Percentiles rank a stretch among this genome's conserved stretches.
phyloP scores from a whole-genome alignment of 2,329 filamentous ascomycete species.

The Lecanicillium sp. region DNA sequence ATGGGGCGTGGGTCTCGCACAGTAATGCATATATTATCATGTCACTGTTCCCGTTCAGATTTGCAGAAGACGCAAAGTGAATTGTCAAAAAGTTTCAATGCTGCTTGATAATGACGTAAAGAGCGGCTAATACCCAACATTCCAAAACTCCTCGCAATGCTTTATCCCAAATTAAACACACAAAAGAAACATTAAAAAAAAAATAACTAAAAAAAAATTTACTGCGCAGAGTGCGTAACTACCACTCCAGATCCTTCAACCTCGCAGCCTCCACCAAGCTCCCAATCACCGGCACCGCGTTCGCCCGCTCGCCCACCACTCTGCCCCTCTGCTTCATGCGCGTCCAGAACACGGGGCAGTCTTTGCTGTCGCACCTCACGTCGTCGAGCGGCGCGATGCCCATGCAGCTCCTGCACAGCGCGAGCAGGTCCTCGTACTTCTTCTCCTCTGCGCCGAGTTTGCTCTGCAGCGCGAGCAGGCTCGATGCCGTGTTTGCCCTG shows the following conservation, averaged over 20 bases:
- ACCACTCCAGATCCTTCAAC: slow-evolving; percentile 30
- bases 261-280: slow-evolving; percentile 25
- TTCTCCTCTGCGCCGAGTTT: slow-evolving; percentile 59
- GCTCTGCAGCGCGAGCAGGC: slow-evolving; percentile 58
- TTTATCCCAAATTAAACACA: no score
- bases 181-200: not conserved
- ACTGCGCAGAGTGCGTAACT: slow-evolving; percentile 14
- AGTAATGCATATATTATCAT: no score
- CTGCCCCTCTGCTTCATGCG: slow-evolving; percentile 56
- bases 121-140: no score
- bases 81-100: no score
- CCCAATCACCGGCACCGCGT: slow-evolving; percentile 27
- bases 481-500: slow-evolving; percentile 45
- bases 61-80: no score
- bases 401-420: slow-evolving; percentile 75
- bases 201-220: not conserved
- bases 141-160: not conserved
- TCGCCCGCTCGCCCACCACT: slow-evolving; percentile 33
- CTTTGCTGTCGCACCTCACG: slow-evolving; percentile 81
- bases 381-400: slow-evolving; percentile 66
- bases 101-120: no score
- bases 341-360: slow-evolving; percentile 89
- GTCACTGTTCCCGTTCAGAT: no score
- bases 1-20: no score
- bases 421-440: slow-evolving; percentile 56